A percentile compares a stretch with the other conserved stretches of the same genome.
phyloP scores from a whole-genome alignment of 2,329 filamentous ascomycete species.

The Lanzia echinophila region DNA sequence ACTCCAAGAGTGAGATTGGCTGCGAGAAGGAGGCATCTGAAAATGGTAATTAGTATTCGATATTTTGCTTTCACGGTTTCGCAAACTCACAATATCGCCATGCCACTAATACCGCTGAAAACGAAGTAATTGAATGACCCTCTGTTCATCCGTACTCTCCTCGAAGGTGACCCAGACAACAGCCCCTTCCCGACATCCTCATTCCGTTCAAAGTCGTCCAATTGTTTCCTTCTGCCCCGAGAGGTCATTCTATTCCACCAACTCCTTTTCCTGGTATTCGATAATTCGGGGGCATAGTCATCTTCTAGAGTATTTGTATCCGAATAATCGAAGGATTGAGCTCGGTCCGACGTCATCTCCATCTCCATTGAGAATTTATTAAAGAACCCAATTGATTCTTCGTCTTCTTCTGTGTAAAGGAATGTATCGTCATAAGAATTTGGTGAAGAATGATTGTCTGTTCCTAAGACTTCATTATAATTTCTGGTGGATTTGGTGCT shows the following conservation, averaged over 20 bases:
- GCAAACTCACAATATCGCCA: constrained; percentile 32
- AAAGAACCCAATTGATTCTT: neutral
- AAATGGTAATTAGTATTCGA: neutral
- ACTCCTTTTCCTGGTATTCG: constrained; percentile 11
- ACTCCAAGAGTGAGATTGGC: constrained; percentile 30
- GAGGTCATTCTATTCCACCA: constrained; percentile 2
- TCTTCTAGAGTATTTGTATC: constrained; percentile 11
- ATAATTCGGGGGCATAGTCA: constrained; percentile 6
- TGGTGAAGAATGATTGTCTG: too few species aligned
- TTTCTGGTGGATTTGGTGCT: too few species aligned
- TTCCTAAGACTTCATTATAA: too few species aligned
- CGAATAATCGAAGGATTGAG: constrained; percentile 9
- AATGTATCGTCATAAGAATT: neutral
- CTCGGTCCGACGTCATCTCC: neutral
- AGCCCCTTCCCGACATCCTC: constrained; percentile 6
- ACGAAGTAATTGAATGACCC: constrained; percentile 28
- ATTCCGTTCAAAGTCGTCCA: neutral
- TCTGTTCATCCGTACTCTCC: constrained; percentile 11
- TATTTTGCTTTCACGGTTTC: neutral
- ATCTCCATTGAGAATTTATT: constrained; percentile 1
- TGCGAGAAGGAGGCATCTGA: constrained; percentile 30
- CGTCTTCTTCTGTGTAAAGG: neutral
- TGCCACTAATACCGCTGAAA: constrained; percentile 33
- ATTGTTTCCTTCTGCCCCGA: constrained; percentile 1
- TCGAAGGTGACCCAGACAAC: constrained; percentile 8